Percentiles rank a stretch among this genome's conserved stretches.
These are phyloP conservation scores for Hordeum vulgare DNA, from an alignment of 176 grass and related monocot genomes.

Conservation along the genomic window MorexV3_pseudomolecules_assembly NC_058520.1:355406010-355406509, in stretches of 20 bases:
- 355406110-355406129: constrained; percentile 23
- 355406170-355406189: constrained; percentile 36
- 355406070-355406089: background rate
- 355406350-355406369: constrained; percentile 3
- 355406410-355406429: constrained; percentile 7
- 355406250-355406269: constrained; percentile 38
- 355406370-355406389: constrained; percentile 39
- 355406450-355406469: background rate
- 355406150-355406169: constrained; percentile 18
- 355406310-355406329: constrained; percentile 43
- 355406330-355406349: constrained; percentile 10
- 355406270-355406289: background rate
- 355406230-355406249: constrained; percentile 39
- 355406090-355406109: background rate
- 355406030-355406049: background rate
- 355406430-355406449: constrained; percentile 1
- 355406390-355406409: constrained; percentile 37
- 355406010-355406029: background rate
- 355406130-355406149: background rate
- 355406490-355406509: constrained; percentile 10
- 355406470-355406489: background rate
- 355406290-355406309: constrained; percentile 18
- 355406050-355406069: background rate
- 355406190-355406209: constrained; percentile 24
- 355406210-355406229: constrained; percentile 47